Conservation (phyloP, 225 moss, liverwort and hornwort species). For the Asterella californica region DNA sequence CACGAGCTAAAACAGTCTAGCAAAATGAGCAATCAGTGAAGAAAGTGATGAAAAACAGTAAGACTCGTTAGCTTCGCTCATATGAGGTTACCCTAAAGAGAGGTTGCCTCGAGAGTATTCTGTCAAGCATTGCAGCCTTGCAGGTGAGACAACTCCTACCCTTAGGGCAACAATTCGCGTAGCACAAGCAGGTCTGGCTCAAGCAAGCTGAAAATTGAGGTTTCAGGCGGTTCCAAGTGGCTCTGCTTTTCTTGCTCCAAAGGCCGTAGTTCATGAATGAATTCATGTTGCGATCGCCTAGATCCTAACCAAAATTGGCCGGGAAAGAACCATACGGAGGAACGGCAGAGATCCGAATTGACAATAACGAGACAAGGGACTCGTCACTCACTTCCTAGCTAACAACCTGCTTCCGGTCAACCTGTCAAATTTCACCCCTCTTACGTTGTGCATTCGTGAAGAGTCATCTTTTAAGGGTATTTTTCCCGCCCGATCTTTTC, state of each 20-base stretch:
- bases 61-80: too few species aligned
- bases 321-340: background rate
- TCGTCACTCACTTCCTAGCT: background rate
- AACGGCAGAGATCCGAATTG: background rate
- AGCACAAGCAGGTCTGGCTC: background rate
- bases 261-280: background rate
- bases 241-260: background rate
- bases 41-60: too few species aligned
- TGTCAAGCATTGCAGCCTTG: too few species aligned
- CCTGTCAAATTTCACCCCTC: slow-evolving; percentile 6
- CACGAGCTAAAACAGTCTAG: too few species aligned
- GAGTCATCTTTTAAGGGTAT: background rate
- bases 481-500: slow-evolving; percentile 21
- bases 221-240: background rate
- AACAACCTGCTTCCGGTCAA: slow-evolving; percentile 24
- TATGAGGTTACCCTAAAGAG: too few species aligned
- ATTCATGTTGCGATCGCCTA: background rate
- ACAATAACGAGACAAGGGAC: background rate
- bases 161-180: background rate
- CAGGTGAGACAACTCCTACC: too few species aligned
- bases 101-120: too few species aligned
- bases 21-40: too few species aligned
- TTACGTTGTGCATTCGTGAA: slow-evolving; percentile 23
- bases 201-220: background rate
- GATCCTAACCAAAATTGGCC: background rate